These are phyloP conservation scores for Skeletonema marinoi DNA, from an alignment of 108 stramenopile species.

Conservation along the genomic window DNA sequence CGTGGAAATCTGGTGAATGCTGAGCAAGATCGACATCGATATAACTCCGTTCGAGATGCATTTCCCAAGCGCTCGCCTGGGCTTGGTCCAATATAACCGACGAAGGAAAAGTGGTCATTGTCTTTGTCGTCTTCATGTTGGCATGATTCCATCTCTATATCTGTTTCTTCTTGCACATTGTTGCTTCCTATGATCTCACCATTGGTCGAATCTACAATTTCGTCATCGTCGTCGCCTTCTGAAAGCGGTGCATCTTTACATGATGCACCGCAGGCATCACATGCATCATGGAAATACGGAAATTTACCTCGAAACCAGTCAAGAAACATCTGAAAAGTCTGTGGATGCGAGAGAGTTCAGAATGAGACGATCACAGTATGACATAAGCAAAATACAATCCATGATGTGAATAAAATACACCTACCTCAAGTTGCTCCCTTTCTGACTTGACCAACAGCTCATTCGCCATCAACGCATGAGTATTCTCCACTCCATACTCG, in stretches of 20 bases:
- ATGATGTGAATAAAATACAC: not conserved
- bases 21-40: slow-evolving; percentile 58
- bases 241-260: slow-evolving; percentile 45
- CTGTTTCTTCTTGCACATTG: slow-evolving; percentile 7
- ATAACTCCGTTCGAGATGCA: slow-evolving; percentile 64
- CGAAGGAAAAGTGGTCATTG: slow-evolving; percentile 38
- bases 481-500: slow-evolving; percentile 53
- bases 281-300: slow-evolving; percentile 69
- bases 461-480: slow-evolving; percentile 27
- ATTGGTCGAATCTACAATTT: not conserved
- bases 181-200: not conserved
- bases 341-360: not conserved
- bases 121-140: slow-evolving; percentile 21
- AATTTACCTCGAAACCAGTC: slow-evolving; percentile 63
- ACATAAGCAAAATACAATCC: no score
- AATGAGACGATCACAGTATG: no score
- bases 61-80: slow-evolving; percentile 42
- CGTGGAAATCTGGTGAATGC: slow-evolving; percentile 67
- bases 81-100: slow-evolving; percentile 61
- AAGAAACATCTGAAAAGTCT: slow-evolving; percentile 51
- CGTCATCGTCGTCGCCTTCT: not conserved
- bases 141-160: not conserved
- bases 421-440: slow-evolving; percentile 43
- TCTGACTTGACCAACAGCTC: slow-evolving; percentile 25
- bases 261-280: slow-evolving; percentile 57